These are phyloP conservation scores for Aspergillus steynii DNA, from an alignment of 495 filamentous ascomycete species.

Conservation along the genomic window DNA sequence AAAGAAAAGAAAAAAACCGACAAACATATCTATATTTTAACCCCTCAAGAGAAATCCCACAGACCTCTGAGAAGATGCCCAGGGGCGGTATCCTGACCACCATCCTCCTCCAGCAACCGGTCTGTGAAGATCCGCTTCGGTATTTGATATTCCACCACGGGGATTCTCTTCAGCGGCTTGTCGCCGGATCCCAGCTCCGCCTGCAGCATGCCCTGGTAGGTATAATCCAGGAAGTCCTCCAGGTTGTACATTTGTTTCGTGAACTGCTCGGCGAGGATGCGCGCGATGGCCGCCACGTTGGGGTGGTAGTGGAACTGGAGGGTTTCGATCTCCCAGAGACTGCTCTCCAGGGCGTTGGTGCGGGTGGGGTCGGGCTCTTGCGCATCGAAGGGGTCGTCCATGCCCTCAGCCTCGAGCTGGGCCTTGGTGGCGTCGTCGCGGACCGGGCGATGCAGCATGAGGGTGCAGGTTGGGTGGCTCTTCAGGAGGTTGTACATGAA, in stretches of 20 bases:
- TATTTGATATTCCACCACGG: slow-evolving; percentile 91
- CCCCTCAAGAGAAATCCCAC: slow-evolving; percentile 38
- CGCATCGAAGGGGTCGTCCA: slow-evolving; percentile 77
- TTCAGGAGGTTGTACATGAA: slow-evolving; percentile 96
- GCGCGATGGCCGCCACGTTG: slow-evolving; percentile 90
- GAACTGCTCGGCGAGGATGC: slow-evolving; percentile 95
- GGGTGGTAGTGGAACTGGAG: slow-evolving; percentile 94
- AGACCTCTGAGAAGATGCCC: slow-evolving; percentile 39
- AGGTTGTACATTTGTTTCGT: slow-evolving; percentile 90
- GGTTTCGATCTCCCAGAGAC: slow-evolving; percentile 90
- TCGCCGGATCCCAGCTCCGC: slow-evolving; percentile 64
- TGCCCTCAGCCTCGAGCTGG: slow-evolving; percentile 61
- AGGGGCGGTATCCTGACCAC: slow-evolving; percentile 41
- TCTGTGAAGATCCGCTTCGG: slow-evolving; percentile 80
- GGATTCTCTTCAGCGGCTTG: slow-evolving; percentile 79
- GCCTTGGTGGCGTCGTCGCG: slow-evolving; percentile 56
- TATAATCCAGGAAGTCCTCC: slow-evolving; percentile 96
- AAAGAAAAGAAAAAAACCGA: slow-evolving; percentile 8
- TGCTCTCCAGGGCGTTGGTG: slow-evolving; percentile 86
- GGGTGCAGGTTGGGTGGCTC: slow-evolving; percentile 83
- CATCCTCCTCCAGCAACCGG: slow-evolving; percentile 44
- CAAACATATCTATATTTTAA: slow-evolving; percentile 6
- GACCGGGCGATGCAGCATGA: slow-evolving; percentile 86
- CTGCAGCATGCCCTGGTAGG: slow-evolving; percentile 83
- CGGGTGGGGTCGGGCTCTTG: slow-evolving; percentile 78